These are phyloP conservation scores for Fusarium foetens DNA, from an alignment of 2,329 filamentous ascomycete genomes.

Conservation along the genomic window DNA sequence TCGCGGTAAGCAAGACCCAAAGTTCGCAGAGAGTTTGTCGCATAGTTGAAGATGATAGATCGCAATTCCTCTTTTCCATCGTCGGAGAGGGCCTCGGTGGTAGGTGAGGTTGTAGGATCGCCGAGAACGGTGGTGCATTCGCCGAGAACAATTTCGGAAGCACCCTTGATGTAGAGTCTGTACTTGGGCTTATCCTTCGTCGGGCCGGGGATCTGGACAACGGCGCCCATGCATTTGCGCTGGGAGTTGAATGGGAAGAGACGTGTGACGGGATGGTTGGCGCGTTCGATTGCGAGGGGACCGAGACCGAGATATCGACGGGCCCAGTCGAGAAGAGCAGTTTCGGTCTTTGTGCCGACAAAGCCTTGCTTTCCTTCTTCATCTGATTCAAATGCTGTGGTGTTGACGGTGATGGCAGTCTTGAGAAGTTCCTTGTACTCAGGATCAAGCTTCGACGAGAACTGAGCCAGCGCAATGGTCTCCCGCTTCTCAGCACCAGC, in stretches of 20 bases:
- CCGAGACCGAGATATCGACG: constrained; percentile 61
- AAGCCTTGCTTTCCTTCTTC: constrained; percentile 56
- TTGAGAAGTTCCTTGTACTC: constrained; percentile 33
- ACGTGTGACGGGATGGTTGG: constrained; percentile 58
- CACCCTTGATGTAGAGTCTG: constrained; percentile 65
- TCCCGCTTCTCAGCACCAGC: constrained; percentile 12
- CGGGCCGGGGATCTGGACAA: constrained; percentile 56
- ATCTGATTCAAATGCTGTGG: constrained; percentile 64
- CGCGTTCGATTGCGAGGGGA: constrained; percentile 56
- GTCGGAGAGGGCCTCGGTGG: constrained; percentile 25
- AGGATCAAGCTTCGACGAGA: constrained; percentile 22
- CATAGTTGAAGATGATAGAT: constrained; percentile 67
- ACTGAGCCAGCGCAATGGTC: constrained; percentile 5
- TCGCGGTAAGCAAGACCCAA: constrained; percentile 79
- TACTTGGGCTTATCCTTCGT: constrained; percentile 48
- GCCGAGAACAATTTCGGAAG: constrained; percentile 64
- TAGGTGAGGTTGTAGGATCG: constrained; percentile 58
- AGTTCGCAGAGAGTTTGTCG: constrained; percentile 74
- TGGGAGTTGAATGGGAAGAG: constrained; percentile 65
- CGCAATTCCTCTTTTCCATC: constrained; percentile 64
- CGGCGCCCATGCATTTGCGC: constrained; percentile 66
- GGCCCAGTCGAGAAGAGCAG: constrained; percentile 62
- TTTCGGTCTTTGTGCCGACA: constrained; percentile 66
- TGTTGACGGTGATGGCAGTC: constrained; percentile 62
- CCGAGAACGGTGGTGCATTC: constrained; percentile 61